Base-by-base conservation (phyloP, 78 protist species). In the Cavenderia fasciculata region DNA sequence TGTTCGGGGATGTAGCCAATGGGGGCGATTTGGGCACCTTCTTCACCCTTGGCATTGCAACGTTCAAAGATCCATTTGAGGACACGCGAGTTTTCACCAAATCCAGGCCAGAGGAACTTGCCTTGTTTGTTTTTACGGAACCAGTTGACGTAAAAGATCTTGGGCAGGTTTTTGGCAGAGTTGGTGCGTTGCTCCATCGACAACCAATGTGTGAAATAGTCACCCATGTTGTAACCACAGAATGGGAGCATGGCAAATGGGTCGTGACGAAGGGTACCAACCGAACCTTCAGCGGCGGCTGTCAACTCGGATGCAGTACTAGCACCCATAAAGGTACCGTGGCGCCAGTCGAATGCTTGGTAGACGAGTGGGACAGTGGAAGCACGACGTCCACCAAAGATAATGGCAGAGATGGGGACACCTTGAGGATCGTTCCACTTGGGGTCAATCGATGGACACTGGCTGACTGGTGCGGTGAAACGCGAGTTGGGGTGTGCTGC, bases 161-260 rank as follows among this genome's bases (percentile, higher is more conserved):
- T 90, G 49, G 98, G 98, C 18, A 84, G 65, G 59, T 72, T 65
- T 25, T 44, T 62, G 12, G 47, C 59, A 0, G n/a, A 36, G 6
- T 34, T 59, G n/a, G 76, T 44, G 27, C 61, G 36, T 14, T 41
- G 11, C 54, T 94, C 96, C 77, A 96, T 65, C 5, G 87, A 69
- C 27, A 95, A 54, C 98, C 98, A 97, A 52, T 97, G 98, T 10
- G 7, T 21, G 33, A 96, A 95, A 77, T 97, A 97, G 75, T 97
- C 97, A 44, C 94, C 98, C 98, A 94, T 96, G 73, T 97, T 86
- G 86, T 96, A 96, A 68, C 98, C 97, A 56, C 96, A 91, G 79
- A 97, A 97, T 25, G 98, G 98, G 21, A 77, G 92, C 97, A 97
- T 96, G 19, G 97, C 97, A 21, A 95, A 84, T 38, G 98, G 97